phyloP scores from a whole-genome alignment of 257 asterid genomes.

The Solanum bukasovii region DNA sequence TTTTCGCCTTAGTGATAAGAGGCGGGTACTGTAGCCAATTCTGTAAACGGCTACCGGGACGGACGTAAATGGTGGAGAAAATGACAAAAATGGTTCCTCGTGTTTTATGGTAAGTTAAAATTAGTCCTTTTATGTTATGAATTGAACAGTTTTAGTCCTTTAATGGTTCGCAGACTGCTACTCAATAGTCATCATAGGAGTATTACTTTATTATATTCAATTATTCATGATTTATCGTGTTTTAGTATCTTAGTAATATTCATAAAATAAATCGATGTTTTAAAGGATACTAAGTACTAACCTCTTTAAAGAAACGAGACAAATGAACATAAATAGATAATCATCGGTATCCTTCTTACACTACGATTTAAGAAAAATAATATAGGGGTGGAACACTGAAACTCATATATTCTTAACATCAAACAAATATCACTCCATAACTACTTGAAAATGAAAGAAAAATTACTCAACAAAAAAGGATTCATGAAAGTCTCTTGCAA shows the following conservation, averaged over 20 bases:
- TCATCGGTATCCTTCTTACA: neutral
- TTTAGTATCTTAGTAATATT: neutral
- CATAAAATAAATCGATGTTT: fast-evolving
- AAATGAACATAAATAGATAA: neutral
- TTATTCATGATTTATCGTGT: neutral
- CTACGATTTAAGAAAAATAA: neutral
- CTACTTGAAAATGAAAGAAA: neutral
- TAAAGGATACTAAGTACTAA: neutral
- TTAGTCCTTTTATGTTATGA: neutral
- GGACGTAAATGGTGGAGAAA: neutral
- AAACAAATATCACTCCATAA: neutral
- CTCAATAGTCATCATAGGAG: neutral
- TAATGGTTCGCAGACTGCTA: neutral
- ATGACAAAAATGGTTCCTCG: neutral
- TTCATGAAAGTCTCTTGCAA: neutral
- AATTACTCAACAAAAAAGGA: neutral
- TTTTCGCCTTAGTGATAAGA: neutral
- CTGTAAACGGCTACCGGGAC: neutral
- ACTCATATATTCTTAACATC: neutral
- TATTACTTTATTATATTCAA: neutral
- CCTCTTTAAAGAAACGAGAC: neutral
- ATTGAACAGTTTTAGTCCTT: neutral
- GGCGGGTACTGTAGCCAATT: neutral
- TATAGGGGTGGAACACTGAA: neutral
- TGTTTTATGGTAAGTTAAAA: neutral